phyloP scores from a whole-genome alignment of 75 land plant species.

The Picea sitchensis region DNA sequence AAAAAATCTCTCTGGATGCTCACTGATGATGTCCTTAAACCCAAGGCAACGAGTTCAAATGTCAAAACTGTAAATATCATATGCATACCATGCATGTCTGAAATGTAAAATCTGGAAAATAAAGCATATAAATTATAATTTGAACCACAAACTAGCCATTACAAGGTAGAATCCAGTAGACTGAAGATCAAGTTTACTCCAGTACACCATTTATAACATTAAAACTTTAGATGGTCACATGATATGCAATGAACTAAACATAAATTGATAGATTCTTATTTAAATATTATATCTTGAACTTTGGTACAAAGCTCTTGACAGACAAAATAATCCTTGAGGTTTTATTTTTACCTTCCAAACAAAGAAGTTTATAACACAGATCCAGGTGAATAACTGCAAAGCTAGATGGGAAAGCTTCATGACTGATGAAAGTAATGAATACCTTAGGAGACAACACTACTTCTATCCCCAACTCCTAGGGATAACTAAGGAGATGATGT shows the following conservation, averaged over 20 bases:
- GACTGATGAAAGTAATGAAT: background rate
- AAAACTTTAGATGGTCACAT: background rate
- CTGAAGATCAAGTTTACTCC: background rate
- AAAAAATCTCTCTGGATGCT: constrained; percentile 97
- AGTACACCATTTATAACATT: background rate
- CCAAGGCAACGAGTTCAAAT: constrained; percentile 1
- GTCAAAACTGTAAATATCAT: constrained; percentile 13
- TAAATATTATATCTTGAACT: background rate
- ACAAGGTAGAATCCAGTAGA: background rate
- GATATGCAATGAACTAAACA: background rate
- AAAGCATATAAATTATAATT: background rate
- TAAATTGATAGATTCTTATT: background rate
- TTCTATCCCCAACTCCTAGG: no score
- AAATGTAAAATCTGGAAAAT: background rate
- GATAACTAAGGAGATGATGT: no score
- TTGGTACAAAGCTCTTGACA: background rate
- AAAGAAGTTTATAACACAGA: background rate
- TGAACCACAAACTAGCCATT: background rate
- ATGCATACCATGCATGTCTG: background rate
- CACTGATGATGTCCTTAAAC: constrained; percentile 86
- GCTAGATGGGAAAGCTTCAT: background rate
- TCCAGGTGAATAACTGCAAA: background rate
- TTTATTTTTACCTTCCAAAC: background rate
- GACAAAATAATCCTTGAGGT: background rate
- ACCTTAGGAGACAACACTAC: no score